phyloP scores from a whole-genome alignment of 495 filamentous ascomycete genomes.

The Penicillium fimorum region DNA sequence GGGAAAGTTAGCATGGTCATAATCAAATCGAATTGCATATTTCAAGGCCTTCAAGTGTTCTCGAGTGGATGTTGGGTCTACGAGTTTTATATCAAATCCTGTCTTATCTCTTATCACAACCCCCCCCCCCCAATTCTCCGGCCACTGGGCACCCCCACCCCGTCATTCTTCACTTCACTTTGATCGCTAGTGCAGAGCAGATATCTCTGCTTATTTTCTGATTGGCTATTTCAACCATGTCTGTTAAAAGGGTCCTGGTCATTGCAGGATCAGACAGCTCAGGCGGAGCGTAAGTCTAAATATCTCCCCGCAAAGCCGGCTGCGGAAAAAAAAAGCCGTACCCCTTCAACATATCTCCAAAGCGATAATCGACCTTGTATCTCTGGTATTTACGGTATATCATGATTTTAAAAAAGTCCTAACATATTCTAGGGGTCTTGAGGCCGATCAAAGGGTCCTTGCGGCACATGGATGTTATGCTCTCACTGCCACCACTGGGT shows the following conservation, averaged over 20 bases:
- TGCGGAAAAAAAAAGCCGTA: background rate
- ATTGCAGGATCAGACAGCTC: constrained; percentile 87
- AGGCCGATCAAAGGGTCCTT: constrained; percentile 94
- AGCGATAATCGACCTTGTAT: background rate
- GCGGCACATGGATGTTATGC: constrained; percentile 90
- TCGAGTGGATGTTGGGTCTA: background rate
- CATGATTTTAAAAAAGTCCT: background rate
- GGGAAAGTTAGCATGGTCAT: constrained; percentile 12
- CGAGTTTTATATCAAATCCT: background rate
- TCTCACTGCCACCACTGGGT: constrained; percentile 92
- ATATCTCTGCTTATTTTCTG: background rate
- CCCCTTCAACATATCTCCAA: background rate
- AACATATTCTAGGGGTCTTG: constrained; percentile 67
- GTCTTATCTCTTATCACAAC: constrained; percentile 18
- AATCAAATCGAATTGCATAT: constrained; percentile 23
- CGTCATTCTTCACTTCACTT: constrained; percentile 7
- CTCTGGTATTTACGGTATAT: background rate
- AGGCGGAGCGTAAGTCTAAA: constrained; percentile 71
- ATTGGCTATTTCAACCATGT: constrained; percentile 31
- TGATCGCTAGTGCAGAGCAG: background rate
- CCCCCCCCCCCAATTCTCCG: background rate
- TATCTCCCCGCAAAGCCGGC: background rate
- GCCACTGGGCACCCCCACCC: constrained; percentile 5
- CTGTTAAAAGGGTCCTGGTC: constrained; percentile 61
- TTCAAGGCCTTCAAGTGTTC: constrained; percentile 8